phyloP scores from a whole-genome alignment of 208 protist genomes.

The Zelonia costaricensis region DNA sequence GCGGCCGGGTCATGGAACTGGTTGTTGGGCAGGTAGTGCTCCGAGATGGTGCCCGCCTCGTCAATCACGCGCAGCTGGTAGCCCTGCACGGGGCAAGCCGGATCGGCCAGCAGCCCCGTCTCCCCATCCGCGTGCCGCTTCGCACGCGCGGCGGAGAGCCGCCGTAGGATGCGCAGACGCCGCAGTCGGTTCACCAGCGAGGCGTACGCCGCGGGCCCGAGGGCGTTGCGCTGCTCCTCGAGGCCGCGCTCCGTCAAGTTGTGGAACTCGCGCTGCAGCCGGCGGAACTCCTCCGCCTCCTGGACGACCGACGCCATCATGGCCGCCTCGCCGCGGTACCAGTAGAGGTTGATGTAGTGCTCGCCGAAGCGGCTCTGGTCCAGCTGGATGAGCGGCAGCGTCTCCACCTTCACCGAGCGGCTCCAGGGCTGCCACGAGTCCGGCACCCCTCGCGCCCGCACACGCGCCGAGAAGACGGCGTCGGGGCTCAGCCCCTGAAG shows the following conservation, averaged over 20 bases:
- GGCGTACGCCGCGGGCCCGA: conserved; percentile 51
- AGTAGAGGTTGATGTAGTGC: conserved; percentile 92
- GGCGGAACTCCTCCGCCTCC: conserved; percentile 42
- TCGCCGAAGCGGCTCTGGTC: conserved; percentile 87
- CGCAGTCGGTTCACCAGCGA: conserved; percentile 33
- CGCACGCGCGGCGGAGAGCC: conserved; percentile 37
- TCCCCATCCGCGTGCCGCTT: conserved; percentile 50
- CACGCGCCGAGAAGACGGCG: conserved; percentile 36
- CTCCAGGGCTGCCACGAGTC: conserved; percentile 89
- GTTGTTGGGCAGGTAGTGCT: conserved; percentile 27
- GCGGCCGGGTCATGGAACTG: conserved; percentile 1
- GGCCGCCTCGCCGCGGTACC: conserved; percentile 57
- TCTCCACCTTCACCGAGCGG: conserved; percentile 36
- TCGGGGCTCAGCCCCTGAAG: conserved; percentile 43
- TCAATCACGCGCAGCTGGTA: conserved; percentile 81
- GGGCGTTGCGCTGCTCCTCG: conserved; percentile 41
- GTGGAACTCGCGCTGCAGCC: conserved; percentile 65
- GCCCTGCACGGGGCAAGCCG: conserved; percentile 55
- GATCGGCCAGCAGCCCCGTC: conserved; percentile 51
- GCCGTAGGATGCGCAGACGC: conserved; percentile 44
- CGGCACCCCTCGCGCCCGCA: conserved; percentile 51
- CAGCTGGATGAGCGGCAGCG: conserved; percentile 70
- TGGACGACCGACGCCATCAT: conserved; percentile 22
- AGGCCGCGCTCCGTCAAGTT: conserved; percentile 63
- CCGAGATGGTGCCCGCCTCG: conserved; percentile 43